Percentiles rank a stretch among this genome's conserved stretches.
phyloP scores from a whole-genome alignment of 2,329 filamentous ascomycete genomes.

The Colletotrichum endophyticum region DNA sequence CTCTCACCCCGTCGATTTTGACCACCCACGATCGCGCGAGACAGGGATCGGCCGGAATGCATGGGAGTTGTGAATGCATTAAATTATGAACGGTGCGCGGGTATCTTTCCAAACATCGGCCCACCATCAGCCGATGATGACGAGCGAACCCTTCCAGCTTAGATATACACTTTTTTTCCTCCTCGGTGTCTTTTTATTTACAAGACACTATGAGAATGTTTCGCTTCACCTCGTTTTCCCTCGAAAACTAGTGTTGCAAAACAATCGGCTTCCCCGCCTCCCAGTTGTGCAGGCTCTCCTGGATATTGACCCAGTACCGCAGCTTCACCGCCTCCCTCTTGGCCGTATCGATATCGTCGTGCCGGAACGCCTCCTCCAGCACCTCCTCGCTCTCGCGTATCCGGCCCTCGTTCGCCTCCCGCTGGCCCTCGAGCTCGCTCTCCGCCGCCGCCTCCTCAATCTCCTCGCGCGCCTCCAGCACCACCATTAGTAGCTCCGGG shows the following conservation, averaged over 20 bases:
- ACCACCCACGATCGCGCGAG: background rate
- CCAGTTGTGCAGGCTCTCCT: conserved; percentile 82
- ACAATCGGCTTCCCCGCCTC: conserved; percentile 73
- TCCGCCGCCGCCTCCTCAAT: conserved; percentile 76
- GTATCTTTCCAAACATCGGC: conserved; percentile 17
- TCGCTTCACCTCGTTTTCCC: background rate
- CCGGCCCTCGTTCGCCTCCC: conserved; percentile 69
- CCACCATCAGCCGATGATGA: conserved; percentile 21
- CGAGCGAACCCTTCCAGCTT: background rate
- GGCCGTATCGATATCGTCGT: conserved; percentile 70
- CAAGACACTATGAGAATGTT: background rate
- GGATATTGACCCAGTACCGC: conserved; percentile 90
- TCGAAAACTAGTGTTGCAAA: conserved; percentile 48
- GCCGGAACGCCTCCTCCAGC: conserved; percentile 69
- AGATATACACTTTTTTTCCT: background rate
- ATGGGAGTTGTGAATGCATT: background rate
- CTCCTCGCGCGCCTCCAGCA: conserved; percentile 79
- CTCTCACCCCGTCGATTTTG: background rate
- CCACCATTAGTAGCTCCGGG: conserved; percentile 74
- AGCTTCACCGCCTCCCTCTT: conserved; percentile 76
- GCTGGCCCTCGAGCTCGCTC: conserved; percentile 64
- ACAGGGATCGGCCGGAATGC: background rate
- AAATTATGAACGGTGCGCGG: background rate
- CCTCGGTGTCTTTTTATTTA: background rate
- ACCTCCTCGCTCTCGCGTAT: conserved; percentile 66